phyloP scores from a whole-genome alignment of 1,139 yeast genomes.

The Casaregolazyma suthepensis region DNA sequence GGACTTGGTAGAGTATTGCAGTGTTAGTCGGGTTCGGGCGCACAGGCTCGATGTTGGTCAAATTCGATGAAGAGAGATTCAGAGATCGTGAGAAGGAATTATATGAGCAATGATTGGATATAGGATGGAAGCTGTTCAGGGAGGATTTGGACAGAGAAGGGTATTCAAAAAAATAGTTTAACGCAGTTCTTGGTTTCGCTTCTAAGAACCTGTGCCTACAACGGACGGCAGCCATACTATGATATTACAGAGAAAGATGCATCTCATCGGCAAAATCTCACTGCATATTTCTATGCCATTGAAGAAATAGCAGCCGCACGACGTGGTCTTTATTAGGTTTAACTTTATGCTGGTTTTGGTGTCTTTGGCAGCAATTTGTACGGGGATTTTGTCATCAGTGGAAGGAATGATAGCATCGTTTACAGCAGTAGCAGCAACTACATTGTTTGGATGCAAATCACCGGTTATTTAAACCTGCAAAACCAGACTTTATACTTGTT shows the following conservation, averaged over 20 bases:
- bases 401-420: slow-evolving; percentile 10
- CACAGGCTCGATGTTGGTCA: too few species aligned
- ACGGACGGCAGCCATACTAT: not conserved
- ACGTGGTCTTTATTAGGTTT: not conserved
- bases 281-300: not conserved
- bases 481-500: too few species aligned
- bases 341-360: slow-evolving; percentile 33
- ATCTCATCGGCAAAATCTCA: not conserved
- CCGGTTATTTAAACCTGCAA: not conserved
- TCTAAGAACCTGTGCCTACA: not conserved
- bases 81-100: too few species aligned
- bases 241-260: not conserved
- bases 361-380: slow-evolving; percentile 34
- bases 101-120: slow-evolving; percentile 34
- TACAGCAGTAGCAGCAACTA: slow-evolving; percentile 12
- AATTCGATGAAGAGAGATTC: too few species aligned
- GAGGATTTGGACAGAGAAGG: slow-evolving; percentile 18
- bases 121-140: slow-evolving; percentile 33
- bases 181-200: slow-evolving; percentile 1
- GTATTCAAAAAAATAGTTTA: slow-evolving; percentile 1
- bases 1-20: too few species aligned
- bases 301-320: not conserved
- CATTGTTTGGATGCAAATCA: slow-evolving; percentile 12
- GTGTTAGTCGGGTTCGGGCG: too few species aligned
- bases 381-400: slow-evolving; percentile 34